Conservation (phyloP, 169 alveolate genomes). For the Pseudocohnilembus persalinus region DNA sequence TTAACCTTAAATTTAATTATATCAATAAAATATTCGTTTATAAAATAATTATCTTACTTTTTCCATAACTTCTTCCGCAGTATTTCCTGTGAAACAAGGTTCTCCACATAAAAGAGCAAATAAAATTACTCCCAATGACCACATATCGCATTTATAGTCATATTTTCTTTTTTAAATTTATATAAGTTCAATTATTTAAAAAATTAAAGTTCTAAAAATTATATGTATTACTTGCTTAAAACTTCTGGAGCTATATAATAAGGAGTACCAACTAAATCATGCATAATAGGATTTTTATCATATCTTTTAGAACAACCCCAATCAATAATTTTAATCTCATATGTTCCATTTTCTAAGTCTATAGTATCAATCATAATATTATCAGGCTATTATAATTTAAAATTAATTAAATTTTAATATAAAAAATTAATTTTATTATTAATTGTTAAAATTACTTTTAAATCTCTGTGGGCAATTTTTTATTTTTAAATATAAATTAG, state of each 20-base stretch:
- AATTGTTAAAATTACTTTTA: neutral
- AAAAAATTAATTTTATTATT: too few species aligned
- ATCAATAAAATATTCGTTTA: too few species aligned
- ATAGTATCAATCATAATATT: neutral
- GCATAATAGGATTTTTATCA: neutral
- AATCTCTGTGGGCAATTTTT: neutral
- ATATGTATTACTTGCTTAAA: neutral
- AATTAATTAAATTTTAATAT: too few species aligned
- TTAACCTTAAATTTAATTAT: neutral
- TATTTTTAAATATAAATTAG: neutral
- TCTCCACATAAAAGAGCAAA: slow-evolving; percentile 27
- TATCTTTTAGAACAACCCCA: neutral
- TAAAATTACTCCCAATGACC: slow-evolving; percentile 27
- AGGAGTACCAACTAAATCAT: neutral
- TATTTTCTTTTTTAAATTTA: neutral
- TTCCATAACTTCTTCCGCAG: neutral
- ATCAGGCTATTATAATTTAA: neutral
- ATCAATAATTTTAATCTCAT: neutral
- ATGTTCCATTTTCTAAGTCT: neutral
- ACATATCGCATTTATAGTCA: slow-evolving; percentile 32
- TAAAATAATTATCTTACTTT: neutral
- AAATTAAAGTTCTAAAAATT: too few species aligned
- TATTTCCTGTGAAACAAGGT: slow-evolving; percentile 15
- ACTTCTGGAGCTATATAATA: slow-evolving; percentile 36
- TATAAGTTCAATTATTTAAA: too few species aligned